These are phyloP conservation scores for Endocalyx cinctus DNA, from an alignment of 2,329 filamentous ascomycete species.

Conservation along the genomic window DNA sequence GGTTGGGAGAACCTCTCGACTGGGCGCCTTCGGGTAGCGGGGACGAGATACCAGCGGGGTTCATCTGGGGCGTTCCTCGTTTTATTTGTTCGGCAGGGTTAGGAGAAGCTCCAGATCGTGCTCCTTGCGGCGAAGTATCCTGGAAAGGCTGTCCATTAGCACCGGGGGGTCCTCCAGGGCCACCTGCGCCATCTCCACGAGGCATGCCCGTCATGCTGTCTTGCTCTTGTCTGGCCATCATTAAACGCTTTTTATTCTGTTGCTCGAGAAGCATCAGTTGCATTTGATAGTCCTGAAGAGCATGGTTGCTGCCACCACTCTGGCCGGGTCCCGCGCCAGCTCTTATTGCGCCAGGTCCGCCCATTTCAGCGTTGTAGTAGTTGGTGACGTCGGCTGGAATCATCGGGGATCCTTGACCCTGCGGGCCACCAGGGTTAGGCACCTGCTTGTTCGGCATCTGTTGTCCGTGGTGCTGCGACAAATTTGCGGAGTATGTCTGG, in stretches of 20 bases:
- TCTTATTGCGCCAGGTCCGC: constrained; percentile 54
- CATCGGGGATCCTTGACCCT: constrained; percentile 77
- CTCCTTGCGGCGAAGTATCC: constrained; percentile 65
- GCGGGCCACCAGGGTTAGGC: constrained; percentile 66
- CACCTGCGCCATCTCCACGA: constrained; percentile 45
- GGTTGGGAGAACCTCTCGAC: constrained; percentile 62
- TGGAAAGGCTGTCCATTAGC: constrained; percentile 61
- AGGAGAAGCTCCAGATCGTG: constrained; percentile 66
- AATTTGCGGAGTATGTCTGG: constrained; percentile 78
- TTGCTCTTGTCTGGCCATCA: constrained; percentile 79
- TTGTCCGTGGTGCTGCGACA: constrained; percentile 75
- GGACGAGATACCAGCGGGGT: constrained; percentile 63
- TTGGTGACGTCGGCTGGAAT: constrained; percentile 72
- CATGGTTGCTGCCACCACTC: constrained; percentile 64
- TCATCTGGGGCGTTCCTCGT: constrained; percentile 70
- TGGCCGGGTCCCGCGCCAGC: constrained; percentile 41
- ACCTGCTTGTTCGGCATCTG: constrained; percentile 80
- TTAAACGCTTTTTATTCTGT: constrained; percentile 79
- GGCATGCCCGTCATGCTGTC: constrained; percentile 55
- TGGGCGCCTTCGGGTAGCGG: constrained; percentile 65
- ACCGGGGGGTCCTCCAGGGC: constrained; percentile 41
- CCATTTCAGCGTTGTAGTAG: constrained; percentile 64
- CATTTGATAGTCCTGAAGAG: constrained; percentile 84
- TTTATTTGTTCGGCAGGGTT: constrained; percentile 77
- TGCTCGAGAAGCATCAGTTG: constrained; percentile 82